phyloP scores from a whole-genome alignment of 257 asterid genomes.

The Nicotiana tomentosiformis region DNA sequence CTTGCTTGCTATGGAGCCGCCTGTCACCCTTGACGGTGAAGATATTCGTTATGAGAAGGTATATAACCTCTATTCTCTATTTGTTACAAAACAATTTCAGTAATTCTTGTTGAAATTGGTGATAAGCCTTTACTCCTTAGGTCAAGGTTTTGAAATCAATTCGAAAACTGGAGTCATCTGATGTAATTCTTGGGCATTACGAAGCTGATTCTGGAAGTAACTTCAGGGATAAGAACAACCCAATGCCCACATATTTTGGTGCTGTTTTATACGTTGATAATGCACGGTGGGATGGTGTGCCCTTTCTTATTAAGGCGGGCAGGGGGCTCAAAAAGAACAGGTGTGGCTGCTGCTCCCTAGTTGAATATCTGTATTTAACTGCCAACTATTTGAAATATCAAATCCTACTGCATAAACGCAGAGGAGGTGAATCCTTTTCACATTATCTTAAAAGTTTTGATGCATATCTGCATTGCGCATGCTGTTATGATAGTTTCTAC shows the following conservation, averaged over 20 bases:
- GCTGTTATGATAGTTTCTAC: not conserved
- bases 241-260: conserved; percentile 36
- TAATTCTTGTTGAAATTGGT: conserved; percentile 7
- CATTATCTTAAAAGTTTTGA: not conserved
- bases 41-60: conserved; percentile 50
- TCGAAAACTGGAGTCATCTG: conserved; percentile 34
- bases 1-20: conserved; percentile 59
- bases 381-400: not conserved
- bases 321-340: conserved; percentile 34
- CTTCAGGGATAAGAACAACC: conserved; percentile 6
- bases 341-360: conserved; percentile 11
- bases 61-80: not conserved
- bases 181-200: conserved; percentile 35
- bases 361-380: not conserved
- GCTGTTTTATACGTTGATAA: conserved; percentile 42
- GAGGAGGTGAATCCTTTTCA: not conserved
- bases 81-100: not conserved
- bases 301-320: conserved; percentile 48
- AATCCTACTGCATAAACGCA: not conserved
- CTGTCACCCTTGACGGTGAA: conserved; percentile 41
- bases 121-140: conserved; percentile 12
- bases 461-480: not conserved
- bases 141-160: conserved; percentile 49
- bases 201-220: conserved; percentile 14
- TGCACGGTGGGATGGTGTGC: conserved; percentile 56